Percentiles rank a stretch among this genome's conserved stretches.
Evolutionary conservation across 176 grass and related monocot species (phyloP).

Genomic region (Calamus simplicifolius): DNA sequence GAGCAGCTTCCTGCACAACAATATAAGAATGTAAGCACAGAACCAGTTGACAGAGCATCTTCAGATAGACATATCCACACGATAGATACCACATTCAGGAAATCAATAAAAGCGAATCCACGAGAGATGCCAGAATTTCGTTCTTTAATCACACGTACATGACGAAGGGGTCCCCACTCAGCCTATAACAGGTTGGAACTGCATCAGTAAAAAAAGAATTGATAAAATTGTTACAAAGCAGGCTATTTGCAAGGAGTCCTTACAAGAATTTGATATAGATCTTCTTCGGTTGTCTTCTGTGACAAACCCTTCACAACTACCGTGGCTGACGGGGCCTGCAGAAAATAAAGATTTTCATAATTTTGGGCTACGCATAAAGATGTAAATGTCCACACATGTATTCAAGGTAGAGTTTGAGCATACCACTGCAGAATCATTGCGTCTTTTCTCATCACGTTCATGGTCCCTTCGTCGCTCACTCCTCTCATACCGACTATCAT

Average conservation of each 20-base stretch:
- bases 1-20: constrained; percentile 73
- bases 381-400: not conserved
- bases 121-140: constrained; percentile 71
- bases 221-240: constrained; percentile 22
- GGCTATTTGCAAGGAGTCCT: constrained; percentile 43
- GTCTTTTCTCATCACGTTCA: constrained; percentile 66
- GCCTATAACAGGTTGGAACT: constrained; percentile 74
- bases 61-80: not conserved
- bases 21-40: constrained; percentile 18
- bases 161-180: constrained; percentile 94
- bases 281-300: constrained; percentile 77
- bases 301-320: constrained; percentile 88
- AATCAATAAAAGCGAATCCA: constrained; percentile 98
- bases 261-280: constrained; percentile 97
- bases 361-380: too few species aligned
- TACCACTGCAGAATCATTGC: constrained; percentile 59
- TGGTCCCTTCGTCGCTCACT: constrained; percentile 55
- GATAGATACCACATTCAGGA: constrained; percentile 79
- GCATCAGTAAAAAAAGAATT: constrained; percentile 42
- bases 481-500: constrained; percentile 70
- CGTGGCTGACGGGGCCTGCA: constrained; percentile 79
- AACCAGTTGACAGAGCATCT: constrained; percentile 10
- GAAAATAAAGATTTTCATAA: constrained; percentile 10
- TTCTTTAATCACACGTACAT: constrained; percentile 94
- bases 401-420: constrained; percentile 13